Evolutionary conservation across 345 rosid genomes (phyloP).

Genomic region (Isatis tinctoria): DNA sequence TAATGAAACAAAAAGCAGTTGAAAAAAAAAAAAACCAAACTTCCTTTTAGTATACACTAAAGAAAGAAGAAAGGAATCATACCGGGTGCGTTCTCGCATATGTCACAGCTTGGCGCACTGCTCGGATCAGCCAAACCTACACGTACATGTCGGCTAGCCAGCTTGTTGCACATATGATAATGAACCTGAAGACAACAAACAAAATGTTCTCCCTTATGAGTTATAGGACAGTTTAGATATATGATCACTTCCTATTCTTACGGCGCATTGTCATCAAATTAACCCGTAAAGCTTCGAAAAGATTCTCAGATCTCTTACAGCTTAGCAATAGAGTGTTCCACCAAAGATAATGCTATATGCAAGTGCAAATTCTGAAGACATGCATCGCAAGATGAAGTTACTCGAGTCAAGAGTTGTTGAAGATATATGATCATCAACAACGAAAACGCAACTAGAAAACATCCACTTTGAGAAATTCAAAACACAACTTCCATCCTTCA

Average conservation of each 20-base stretch:
- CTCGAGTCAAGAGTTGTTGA: background rate
- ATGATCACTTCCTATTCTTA: background rate
- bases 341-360: no score
- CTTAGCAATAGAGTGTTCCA: background rate
- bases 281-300: background rate
- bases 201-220: background rate
- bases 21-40: background rate
- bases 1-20: background rate
- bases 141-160: conserved; percentile 78
- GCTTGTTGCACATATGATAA: conserved; percentile 78
- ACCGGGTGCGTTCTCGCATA: conserved; percentile 85
- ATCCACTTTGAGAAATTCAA: background rate
- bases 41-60: background rate
- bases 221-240: background rate
- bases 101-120: conserved; percentile 66
- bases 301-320: background rate
- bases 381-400: conserved; percentile 2
- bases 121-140: conserved; percentile 72
- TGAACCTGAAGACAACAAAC: conserved; percentile 47
- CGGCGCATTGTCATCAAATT: background rate
- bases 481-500: no score
- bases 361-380: background rate
- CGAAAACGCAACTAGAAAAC: background rate
- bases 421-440: background rate
- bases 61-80: conserved; percentile 7